These are phyloP conservation scores for Penicillium sp. DNA, from an alignment of 2,329 filamentous ascomycete species.

Conservation along the genomic window DNA sequence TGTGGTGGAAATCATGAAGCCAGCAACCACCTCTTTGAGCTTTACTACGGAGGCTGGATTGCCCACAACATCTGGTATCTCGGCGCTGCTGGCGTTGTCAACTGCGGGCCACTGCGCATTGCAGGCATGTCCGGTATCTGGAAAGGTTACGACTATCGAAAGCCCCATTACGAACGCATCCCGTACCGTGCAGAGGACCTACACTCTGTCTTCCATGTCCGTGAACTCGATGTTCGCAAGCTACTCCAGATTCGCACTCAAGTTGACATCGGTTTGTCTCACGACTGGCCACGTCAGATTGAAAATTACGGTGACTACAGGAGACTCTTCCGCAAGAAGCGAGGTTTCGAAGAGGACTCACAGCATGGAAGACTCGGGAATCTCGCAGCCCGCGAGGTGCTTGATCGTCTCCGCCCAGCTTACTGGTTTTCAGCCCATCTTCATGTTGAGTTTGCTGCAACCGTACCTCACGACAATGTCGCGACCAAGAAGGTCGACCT, in stretches of 20 bases:
- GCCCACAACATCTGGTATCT: conserved; percentile 97
- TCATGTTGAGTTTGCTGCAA: conserved; percentile 82
- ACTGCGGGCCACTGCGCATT: conserved; percentile 82
- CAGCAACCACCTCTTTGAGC: conserved; percentile 83
- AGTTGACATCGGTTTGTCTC: conserved; percentile 87
- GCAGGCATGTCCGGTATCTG: conserved; percentile 92
- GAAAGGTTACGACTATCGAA: conserved; percentile 87
- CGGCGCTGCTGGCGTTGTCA: conserved; percentile 86
- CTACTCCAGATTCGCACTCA: conserved; percentile 82
- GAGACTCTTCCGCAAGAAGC: neutral
- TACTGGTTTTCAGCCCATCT: conserved; percentile 95
- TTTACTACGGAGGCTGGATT: conserved; percentile 97
- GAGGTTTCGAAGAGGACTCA: neutral
- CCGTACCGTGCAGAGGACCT: conserved; percentile 80
- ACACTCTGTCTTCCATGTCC: conserved; percentile 83
- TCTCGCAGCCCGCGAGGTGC: conserved; percentile 74
- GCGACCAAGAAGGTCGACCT: neutral
- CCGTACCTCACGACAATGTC: conserved; percentile 51
- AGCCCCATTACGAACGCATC: conserved; percentile 80
- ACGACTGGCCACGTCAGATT: conserved; percentile 90
- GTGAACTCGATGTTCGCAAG: conserved; percentile 90
- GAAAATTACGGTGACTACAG: conserved; percentile 73
- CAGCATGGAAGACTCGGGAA: conserved; percentile 75
- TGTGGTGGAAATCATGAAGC: conserved; percentile 96
- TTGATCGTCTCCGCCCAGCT: conserved; percentile 78